Evolutionary conservation across 2,329 filamentous ascomycete species (phyloP).

Genomic region (Colletotrichum lupini): DNA sequence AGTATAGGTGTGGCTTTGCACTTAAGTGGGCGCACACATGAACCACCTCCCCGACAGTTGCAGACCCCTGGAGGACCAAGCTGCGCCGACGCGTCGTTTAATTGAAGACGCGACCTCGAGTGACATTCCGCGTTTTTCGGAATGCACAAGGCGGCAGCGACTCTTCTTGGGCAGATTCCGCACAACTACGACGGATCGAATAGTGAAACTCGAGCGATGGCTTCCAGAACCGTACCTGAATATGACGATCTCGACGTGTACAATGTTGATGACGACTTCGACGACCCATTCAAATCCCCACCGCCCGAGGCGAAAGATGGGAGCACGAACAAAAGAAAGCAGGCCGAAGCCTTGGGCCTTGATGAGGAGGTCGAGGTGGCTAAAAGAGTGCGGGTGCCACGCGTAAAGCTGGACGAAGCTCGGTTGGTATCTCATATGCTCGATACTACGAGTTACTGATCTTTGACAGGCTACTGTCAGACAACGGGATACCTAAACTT

Average conservation of each 20-base stretch:
- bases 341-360: slow-evolving; percentile 74
- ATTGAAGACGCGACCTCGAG: slow-evolving; percentile 3
- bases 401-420: slow-evolving; percentile 87
- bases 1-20: not conserved
- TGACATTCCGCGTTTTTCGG: not conserved
- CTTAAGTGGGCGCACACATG: not conserved
- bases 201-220: not conserved
- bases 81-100: not conserved
- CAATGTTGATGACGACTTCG: slow-evolving; percentile 69
- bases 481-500: slow-evolving; percentile 85
- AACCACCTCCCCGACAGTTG: not conserved
- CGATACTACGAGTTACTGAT: slow-evolving; percentile 22
- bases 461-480: slow-evolving; percentile 77
- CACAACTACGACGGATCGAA: not conserved
- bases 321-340: slow-evolving; percentile 57
- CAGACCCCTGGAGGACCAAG: no score
- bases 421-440: slow-evolving; percentile 57
- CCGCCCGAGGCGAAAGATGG: slow-evolving; percentile 49
- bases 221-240: slow-evolving; percentile 48
- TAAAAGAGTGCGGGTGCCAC: slow-evolving; percentile 77
- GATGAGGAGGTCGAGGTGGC: slow-evolving; percentile 87
- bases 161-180: not conserved
- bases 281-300: slow-evolving; percentile 59
- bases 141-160: not conserved
- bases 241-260: slow-evolving; percentile 82